These are phyloP conservation scores for Exophiala aquamarina DNA, from an alignment of 2,329 filamentous ascomycete genomes.

Conservation along the genomic window DNA sequence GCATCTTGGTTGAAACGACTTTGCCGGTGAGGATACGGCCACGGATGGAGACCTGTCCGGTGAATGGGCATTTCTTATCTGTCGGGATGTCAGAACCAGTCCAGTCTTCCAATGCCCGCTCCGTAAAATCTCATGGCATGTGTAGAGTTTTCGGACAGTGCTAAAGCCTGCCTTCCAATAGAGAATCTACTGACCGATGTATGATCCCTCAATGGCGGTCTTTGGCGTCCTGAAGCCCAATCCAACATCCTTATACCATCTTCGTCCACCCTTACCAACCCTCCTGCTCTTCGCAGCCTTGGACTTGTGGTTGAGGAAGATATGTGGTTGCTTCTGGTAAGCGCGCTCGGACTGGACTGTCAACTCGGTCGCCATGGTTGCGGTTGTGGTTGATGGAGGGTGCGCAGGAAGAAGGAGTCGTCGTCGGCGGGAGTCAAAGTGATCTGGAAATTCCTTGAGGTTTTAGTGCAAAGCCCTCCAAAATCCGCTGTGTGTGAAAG, in stretches of 20 bases:
- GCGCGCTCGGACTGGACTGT: slow-evolving; percentile 99
- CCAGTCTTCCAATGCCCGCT: no score
- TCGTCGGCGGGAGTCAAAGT: slow-evolving; percentile 23
- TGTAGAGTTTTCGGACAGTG: background rate
- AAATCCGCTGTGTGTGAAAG: slow-evolving; percentile 6
- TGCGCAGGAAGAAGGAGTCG: slow-evolving; percentile 32
- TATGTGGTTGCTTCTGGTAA: slow-evolving; percentile 99
- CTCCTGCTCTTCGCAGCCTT: slow-evolving; percentile 77
- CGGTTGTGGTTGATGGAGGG: slow-evolving; percentile 37
- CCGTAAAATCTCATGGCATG: background rate
- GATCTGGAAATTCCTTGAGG: slow-evolving; percentile 15
- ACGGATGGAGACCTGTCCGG: slow-evolving; percentile 97
- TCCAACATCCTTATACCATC: slow-evolving; percentile 99
- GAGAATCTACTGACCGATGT: slow-evolving; percentile 76
- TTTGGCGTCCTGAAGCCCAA: slow-evolving; percentile 98
- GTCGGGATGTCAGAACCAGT: slow-evolving; percentile 29
- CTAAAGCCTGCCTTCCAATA: background rate
- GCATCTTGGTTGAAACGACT: slow-evolving; percentile 99
- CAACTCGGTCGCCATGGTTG: slow-evolving; percentile 94
- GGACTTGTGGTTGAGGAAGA: slow-evolving; percentile 98
- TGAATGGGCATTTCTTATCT: slow-evolving; percentile 99
- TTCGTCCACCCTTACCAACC: slow-evolving; percentile 87
- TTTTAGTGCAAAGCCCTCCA: slow-evolving; percentile 7
- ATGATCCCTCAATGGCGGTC: slow-evolving; percentile 96
- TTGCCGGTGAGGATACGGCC: slow-evolving; percentile 99